Percentiles rank a stretch among this genome's conserved stretches.
These are phyloP conservation scores for Pythium graminicola DNA, from an alignment of 352 stramenopile species.

Conservation along the genomic window DNA sequence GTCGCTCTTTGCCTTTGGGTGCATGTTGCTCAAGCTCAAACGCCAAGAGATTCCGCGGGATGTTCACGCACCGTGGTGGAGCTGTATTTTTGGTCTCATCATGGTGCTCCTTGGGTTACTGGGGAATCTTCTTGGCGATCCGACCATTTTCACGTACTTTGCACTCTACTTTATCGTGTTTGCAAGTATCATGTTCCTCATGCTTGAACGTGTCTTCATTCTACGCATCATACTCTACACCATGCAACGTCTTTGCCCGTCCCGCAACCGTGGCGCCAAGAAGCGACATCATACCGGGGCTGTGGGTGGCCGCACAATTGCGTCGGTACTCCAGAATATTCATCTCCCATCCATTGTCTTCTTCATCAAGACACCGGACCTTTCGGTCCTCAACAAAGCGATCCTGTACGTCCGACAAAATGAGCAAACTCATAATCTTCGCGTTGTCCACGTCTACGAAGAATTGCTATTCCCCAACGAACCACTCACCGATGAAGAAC, in stretches of 20 bases:
- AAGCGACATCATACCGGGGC: slow-evolving; percentile 52
- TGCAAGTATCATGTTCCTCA: slow-evolving; percentile 74
- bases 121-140: slow-evolving; percentile 79
- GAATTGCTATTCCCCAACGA: slow-evolving; percentile 21
- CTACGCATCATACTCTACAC: slow-evolving; percentile 75
- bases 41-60: slow-evolving; percentile 83
- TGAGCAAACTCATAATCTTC: slow-evolving; percentile 87
- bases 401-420: slow-evolving; percentile 94
- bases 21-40: slow-evolving; percentile 95
- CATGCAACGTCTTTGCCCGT: slow-evolving; percentile 73
- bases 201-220: slow-evolving; percentile 87
- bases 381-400: slow-evolving; percentile 93
- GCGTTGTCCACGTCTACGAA: slow-evolving; percentile 88
- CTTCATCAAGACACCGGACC: slow-evolving; percentile 90
- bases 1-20: slow-evolving; percentile 90
- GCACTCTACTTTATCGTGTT: slow-evolving; percentile 84
- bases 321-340: slow-evolving; percentile 74
- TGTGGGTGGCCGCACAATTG: slow-evolving; percentile 79
- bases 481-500: slow-evolving; percentile 35
- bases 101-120: slow-evolving; percentile 84
- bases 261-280: slow-evolving; percentile 34
- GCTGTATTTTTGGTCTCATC: slow-evolving; percentile 66
- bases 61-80: slow-evolving; percentile 85
- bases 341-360: slow-evolving; percentile 90
- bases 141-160: slow-evolving; percentile 85